phyloP scores from a whole-genome alignment of 352 stramenopile genomes.

The Phytophthora citrophthora region DNA sequence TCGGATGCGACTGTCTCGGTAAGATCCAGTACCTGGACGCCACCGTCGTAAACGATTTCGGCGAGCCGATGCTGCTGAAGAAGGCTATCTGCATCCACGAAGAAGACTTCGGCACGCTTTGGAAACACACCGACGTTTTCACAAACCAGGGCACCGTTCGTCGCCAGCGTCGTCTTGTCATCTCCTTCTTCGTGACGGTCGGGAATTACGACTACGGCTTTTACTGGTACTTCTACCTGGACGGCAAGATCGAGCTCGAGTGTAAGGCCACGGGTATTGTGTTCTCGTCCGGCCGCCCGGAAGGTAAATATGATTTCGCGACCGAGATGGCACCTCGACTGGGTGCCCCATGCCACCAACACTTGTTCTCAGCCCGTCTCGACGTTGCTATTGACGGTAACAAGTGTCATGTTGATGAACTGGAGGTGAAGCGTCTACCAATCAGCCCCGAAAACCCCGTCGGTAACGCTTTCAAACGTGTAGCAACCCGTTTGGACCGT shows the following conservation, averaged over 20 bases:
- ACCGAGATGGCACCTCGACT: slow-evolving; percentile 63
- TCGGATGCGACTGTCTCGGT: slow-evolving; percentile 84
- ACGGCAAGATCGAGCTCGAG: slow-evolving; percentile 83
- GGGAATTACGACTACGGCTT: slow-evolving; percentile 88
- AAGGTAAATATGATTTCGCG: slow-evolving; percentile 55
- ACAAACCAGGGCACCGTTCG: slow-evolving; percentile 40
- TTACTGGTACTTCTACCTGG: slow-evolving; percentile 77
- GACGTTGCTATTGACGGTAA: slow-evolving; percentile 78
- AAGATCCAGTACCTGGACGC: slow-evolving; percentile 88
- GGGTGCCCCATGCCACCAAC: slow-evolving; percentile 71
- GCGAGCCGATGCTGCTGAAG: slow-evolving; percentile 59
- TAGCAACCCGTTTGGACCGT: slow-evolving; percentile 51
- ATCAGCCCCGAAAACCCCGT: slow-evolving; percentile 55
- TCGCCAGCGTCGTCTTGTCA: slow-evolving; percentile 69
- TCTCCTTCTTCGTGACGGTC: slow-evolving; percentile 85
- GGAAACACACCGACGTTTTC: slow-evolving; percentile 69
- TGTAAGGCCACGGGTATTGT: slow-evolving; percentile 79
- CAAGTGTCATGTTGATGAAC: slow-evolving; percentile 54
- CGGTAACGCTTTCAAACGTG: slow-evolving; percentile 63
- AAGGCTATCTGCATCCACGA: slow-evolving; percentile 88
- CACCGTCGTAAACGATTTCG: slow-evolving; percentile 58
- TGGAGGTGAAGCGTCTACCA: slow-evolving; percentile 57
- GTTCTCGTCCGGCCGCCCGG: slow-evolving; percentile 66
- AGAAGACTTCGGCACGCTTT: slow-evolving; percentile 79
- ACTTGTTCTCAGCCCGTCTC: slow-evolving; percentile 78